These are phyloP conservation scores for Funneliformis caledonium DNA, from an alignment of 371 early-diverging fungal genomes.

Conservation along the genomic window DNA sequence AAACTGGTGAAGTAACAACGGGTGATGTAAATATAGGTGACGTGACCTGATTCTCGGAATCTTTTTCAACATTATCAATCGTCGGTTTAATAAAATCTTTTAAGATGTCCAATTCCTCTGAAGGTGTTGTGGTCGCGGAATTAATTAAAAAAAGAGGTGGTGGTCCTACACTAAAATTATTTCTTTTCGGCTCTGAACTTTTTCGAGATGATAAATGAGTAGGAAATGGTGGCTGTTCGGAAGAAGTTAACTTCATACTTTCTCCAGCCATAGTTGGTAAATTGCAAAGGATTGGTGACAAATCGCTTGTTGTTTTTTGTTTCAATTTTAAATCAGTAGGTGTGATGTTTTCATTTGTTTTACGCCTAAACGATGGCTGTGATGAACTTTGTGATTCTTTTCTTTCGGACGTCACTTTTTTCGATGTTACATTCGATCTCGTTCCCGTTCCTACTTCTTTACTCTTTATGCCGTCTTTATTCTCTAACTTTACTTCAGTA, in stretches of 20 bases:
- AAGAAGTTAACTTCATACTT: neutral
- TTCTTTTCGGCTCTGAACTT: neutral
- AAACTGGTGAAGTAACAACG: neutral
- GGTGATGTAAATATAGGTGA: neutral
- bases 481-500: neutral
- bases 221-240: constrained; percentile 20
- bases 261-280: neutral
- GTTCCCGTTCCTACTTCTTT: neutral
- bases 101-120: neutral
- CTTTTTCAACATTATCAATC: neutral
- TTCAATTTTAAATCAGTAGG: neutral
- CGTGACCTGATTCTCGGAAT: neutral
- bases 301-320: neutral
- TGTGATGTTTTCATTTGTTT: neutral
- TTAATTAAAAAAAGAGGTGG: neutral
- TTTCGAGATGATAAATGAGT: neutral
- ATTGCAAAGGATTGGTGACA: neutral
- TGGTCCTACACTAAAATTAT: neutral
- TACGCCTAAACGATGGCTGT: neutral
- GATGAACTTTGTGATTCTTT: neutral
- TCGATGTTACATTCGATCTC: neutral
- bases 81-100: neutral
- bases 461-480: neutral
- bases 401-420: neutral
- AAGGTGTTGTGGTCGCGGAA: neutral